phyloP scores from a whole-genome alignment of 495 filamentous ascomycete species.

The Trichoderma virens region DNA sequence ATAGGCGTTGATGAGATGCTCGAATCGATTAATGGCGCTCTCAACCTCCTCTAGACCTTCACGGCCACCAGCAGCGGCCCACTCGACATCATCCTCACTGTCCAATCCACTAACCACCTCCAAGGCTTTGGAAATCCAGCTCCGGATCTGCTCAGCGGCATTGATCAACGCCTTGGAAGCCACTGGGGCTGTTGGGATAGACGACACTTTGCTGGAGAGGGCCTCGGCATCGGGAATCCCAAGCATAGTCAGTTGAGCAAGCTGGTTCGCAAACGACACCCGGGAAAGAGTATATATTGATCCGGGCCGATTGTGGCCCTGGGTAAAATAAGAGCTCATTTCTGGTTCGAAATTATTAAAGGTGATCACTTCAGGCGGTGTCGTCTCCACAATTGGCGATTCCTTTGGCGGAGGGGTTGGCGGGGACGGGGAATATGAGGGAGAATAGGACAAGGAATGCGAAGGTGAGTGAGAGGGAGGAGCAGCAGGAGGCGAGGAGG shows the following conservation, averaged over 20 bases:
- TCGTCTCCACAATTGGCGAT: conserved; percentile 28
- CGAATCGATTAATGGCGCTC: conserved; percentile 74
- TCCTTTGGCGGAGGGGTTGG: conserved; percentile 43
- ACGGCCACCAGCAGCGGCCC: conserved; percentile 86
- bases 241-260: conserved; percentile 78
- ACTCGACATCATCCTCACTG: conserved; percentile 93
- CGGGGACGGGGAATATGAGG: conserved; percentile 16
- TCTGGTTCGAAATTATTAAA: conserved; percentile 34
- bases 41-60: conserved; percentile 88
- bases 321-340: conserved; percentile 41
- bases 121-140: conserved; percentile 84
- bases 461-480: conserved; percentile 1
- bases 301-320: conserved; percentile 53
- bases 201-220: conserved; percentile 70
- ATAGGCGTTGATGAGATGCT: conserved; percentile 80
- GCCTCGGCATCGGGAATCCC: conserved; percentile 74
- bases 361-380: conserved; percentile 16
- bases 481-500: conserved; percentile 20
- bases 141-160: conserved; percentile 81
- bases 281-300: conserved; percentile 87
- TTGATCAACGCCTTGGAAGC: conserved; percentile 70
- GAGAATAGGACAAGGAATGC: not conserved
- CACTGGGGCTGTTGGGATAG: conserved; percentile 70
- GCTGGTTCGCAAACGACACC: conserved; percentile 82
- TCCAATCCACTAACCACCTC: conserved; percentile 80